Evolutionary conservation across 352 stramenopile genomes (phyloP).

Genomic region (Pseudoperonospora humuli): DNA sequence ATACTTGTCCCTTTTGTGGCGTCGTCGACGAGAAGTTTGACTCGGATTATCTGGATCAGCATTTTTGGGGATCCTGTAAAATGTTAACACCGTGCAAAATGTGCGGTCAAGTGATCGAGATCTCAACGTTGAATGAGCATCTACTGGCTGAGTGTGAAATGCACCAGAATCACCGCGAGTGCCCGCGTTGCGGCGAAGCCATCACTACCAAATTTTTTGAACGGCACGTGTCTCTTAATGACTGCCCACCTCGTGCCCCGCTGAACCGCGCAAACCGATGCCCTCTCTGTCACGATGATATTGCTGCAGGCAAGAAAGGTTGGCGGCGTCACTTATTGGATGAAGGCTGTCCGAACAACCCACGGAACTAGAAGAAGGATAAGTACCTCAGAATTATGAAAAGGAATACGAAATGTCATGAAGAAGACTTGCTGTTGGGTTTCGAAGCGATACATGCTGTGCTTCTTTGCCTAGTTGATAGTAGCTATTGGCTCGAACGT

Average conservation of each 20-base stretch:
- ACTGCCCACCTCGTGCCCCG: constrained; percentile 53
- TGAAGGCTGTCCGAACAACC: constrained; percentile 69
- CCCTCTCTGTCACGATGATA: constrained; percentile 76
- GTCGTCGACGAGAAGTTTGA: constrained; percentile 83
- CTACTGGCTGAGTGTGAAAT: constrained; percentile 85
- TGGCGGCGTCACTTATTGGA: constrained; percentile 67
- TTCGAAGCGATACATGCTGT: constrained; percentile 2
- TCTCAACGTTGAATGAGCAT: constrained; percentile 85
- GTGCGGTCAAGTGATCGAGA: constrained; percentile 91
- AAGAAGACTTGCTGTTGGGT: constrained; percentile 12
- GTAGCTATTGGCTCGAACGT: constrained; percentile 1
- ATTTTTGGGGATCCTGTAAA: constrained; percentile 88
- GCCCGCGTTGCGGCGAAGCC: constrained; percentile 70
- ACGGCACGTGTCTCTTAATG: constrained; percentile 67
- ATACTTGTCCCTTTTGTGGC: constrained; percentile 89
- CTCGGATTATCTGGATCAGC: constrained; percentile 84
- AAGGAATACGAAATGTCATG: constrained; percentile 13
- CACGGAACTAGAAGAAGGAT: constrained; percentile 33
- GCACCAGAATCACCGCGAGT: constrained; percentile 76
- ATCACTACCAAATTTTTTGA: constrained; percentile 82
- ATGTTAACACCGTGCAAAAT: constrained; percentile 90
- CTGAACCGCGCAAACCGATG: constrained; percentile 66
- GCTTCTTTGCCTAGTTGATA: constrained; percentile 4
- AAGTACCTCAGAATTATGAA: constrained; percentile 10
- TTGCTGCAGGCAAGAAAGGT: constrained; percentile 48